Evolutionary conservation across 2,329 filamentous ascomycete species (phyloP).

Genomic region (Polytolypa hystricis): DNA sequence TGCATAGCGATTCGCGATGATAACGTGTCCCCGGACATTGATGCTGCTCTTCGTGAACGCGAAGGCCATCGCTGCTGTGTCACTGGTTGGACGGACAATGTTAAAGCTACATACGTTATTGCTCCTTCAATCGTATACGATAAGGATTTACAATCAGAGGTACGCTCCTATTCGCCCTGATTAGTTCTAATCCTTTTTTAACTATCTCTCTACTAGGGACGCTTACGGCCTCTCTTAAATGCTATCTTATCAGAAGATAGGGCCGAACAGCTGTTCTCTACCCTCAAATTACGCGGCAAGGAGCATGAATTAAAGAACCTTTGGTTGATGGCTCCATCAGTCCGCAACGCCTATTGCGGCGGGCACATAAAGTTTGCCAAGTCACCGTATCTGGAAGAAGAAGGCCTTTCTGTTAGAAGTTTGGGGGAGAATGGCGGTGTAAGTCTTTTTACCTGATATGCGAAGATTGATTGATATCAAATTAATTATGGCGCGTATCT

Average conservation of each 20-base stretch:
- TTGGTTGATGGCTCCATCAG: constrained; percentile 6
- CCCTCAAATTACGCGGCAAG: constrained; percentile 2
- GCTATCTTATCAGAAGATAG: not conserved
- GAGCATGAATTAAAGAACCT: constrained; percentile 7
- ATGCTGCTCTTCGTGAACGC: constrained; percentile 1
- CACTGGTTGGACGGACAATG: not conserved
- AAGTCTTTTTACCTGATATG: no score
- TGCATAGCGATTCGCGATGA: not conserved
- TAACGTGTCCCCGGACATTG: not conserved
- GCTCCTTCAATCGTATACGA: not conserved
- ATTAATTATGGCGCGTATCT: no score
- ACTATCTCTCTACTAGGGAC: not conserved
- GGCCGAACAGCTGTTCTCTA: constrained; percentile 3
- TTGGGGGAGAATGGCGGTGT: no score
- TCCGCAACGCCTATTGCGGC: not conserved
- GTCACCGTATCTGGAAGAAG: no score
- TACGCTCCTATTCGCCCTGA: not conserved
- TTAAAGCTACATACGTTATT: not conserved
- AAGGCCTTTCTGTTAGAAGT: no score
- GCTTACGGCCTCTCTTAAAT: not conserved
- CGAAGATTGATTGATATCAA: no score
- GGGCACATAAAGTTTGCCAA: no score
- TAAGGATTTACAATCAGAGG: not conserved
- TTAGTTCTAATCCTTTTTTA: not conserved
- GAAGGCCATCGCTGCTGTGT: constrained; percentile 1